phyloP scores from a whole-genome alignment of 2,329 filamentous ascomycete genomes.

The Neonectria punicea region DNA sequence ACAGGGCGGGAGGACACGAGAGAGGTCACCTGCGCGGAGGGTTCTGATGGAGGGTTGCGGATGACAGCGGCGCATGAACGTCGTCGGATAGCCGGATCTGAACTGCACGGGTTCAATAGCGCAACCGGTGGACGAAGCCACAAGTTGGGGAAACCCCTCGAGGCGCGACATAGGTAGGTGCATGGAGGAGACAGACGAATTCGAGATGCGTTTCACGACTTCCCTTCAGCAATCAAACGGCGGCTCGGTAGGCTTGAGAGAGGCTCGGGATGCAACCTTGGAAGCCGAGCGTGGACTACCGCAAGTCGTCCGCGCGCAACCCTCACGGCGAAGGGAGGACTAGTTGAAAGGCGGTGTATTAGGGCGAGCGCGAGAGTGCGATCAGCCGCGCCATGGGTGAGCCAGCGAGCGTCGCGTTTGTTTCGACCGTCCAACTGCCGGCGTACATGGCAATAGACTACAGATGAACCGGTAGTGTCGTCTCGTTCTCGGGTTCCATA shows the following conservation, averaged over 20 bases:
- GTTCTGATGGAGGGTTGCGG: constrained; percentile 6
- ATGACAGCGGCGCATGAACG: constrained; percentile 18
- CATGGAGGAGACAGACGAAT: background rate
- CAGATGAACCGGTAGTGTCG: background rate
- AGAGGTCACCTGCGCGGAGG: constrained; percentile 12
- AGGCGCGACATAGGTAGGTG: constrained; percentile 16
- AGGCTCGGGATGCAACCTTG: constrained; percentile 18
- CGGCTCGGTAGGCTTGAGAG: background rate
- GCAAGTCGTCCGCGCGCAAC: background rate
- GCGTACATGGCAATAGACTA: no score
- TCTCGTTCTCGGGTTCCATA: background rate
- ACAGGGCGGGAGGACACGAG: background rate
- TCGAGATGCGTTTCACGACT: background rate
- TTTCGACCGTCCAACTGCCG: background rate
- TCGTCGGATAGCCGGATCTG: constrained; percentile 18
- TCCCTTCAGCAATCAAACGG: background rate
- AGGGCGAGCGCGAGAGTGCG: background rate
- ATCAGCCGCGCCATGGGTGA: background rate
- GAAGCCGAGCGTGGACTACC: background rate
- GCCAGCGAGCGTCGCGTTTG: background rate
- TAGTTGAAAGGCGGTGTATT: constrained; percentile 19
- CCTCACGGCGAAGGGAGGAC: constrained; percentile 1
- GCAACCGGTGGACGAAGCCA: background rate
- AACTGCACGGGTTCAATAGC: constrained; percentile 16
- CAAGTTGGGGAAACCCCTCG: background rate